phyloP scores from a whole-genome alignment of 2,329 filamentous ascomycete species.

The Fusarium bulbicola region DNA sequence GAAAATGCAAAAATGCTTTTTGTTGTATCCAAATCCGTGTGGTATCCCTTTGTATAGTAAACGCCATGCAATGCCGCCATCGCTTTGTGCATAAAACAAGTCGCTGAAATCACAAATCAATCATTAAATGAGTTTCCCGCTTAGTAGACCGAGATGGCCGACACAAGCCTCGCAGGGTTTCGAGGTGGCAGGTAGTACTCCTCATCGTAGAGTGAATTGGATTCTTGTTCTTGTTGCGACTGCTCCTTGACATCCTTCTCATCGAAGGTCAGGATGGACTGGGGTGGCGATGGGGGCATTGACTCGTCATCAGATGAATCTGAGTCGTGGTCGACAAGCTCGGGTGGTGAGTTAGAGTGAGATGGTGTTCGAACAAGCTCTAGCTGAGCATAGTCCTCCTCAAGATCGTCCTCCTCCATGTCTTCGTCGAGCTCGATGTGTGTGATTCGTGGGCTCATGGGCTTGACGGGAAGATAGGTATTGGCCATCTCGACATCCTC shows the following conservation, averaged over 20 bases:
- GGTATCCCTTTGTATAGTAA: slow-evolving; percentile 44
- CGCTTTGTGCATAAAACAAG: slow-evolving; percentile 41
- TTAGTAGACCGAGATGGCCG: slow-evolving; percentile 67
- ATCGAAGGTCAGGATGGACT: slow-evolving; percentile 66
- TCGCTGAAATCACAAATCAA: slow-evolving; percentile 40
- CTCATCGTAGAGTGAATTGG: slow-evolving; percentile 59
- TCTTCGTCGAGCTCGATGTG: slow-evolving; percentile 54
- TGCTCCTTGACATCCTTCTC: slow-evolving; percentile 62
- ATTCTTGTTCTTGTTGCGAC: slow-evolving; percentile 51
- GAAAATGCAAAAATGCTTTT: slow-evolving; percentile 32
- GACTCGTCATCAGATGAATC: slow-evolving; percentile 80
- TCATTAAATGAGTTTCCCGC: slow-evolving; percentile 10
- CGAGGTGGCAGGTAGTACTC: slow-evolving; percentile 64
- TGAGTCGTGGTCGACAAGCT: slow-evolving; percentile 73
- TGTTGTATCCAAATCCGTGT: slow-evolving; percentile 37
- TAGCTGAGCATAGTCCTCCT: slow-evolving; percentile 72
- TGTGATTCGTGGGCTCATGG: slow-evolving; percentile 46
- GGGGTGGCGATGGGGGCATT: slow-evolving; percentile 76
- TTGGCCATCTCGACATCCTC: slow-evolving; percentile 67
- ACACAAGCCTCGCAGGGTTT: slow-evolving; percentile 61
- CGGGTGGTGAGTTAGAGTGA: slow-evolving; percentile 72
- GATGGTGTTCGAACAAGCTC: slow-evolving; percentile 75
- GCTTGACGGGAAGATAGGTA: slow-evolving; percentile 56
- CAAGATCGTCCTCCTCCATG: slow-evolving; percentile 63
- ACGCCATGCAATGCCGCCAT: slow-evolving; percentile 45